These are phyloP conservation scores for Amaranthus tricolor DNA, from an alignment of 179 eudicot species.

Conservation along the genomic window DNA sequence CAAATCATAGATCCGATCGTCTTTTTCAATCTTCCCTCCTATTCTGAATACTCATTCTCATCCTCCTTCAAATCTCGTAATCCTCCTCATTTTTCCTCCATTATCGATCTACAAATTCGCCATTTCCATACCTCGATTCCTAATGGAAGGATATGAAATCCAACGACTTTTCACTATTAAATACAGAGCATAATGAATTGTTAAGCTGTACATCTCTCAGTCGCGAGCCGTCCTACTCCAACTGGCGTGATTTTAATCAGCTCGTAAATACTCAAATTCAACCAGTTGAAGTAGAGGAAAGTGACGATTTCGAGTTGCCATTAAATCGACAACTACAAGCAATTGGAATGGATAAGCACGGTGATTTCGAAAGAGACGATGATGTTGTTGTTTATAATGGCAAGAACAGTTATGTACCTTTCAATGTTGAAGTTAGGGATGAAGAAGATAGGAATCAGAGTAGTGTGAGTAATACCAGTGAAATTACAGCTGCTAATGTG, in stretches of 20 bases:
- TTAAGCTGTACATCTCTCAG: constrained; percentile 6
- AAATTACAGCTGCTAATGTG: constrained; percentile 59
- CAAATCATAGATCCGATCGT: constrained; percentile 29
- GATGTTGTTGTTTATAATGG: constrained; percentile 16
- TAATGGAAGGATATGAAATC: constrained; percentile 3
- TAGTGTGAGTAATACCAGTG: constrained; percentile 23
- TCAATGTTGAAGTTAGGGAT: constrained; percentile 43
- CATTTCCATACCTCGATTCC: neutral
- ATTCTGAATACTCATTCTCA: neutral
- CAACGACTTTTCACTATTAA: neutral
- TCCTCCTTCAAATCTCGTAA: no score
- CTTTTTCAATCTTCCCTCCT: neutral
- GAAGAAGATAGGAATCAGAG: constrained; percentile 14
- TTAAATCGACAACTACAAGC: neutral
- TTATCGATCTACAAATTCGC: neutral
- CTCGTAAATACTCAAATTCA: constrained; percentile 3
- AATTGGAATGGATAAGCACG: constrained; percentile 21
- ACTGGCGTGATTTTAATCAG: constrained; percentile 25
- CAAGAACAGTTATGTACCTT: constrained; percentile 33
- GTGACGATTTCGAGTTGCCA: constrained; percentile 23
- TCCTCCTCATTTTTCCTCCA: no score
- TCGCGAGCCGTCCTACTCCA: constrained; percentile 25
- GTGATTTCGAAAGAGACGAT: constrained; percentile 8
- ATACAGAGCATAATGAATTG: constrained; percentile 10
- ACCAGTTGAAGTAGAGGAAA: constrained; percentile 4